These are phyloP conservation scores for Hippophae gyantsensis DNA, from an alignment of 306 rosid genomes.

Conservation along the genomic window DNA sequence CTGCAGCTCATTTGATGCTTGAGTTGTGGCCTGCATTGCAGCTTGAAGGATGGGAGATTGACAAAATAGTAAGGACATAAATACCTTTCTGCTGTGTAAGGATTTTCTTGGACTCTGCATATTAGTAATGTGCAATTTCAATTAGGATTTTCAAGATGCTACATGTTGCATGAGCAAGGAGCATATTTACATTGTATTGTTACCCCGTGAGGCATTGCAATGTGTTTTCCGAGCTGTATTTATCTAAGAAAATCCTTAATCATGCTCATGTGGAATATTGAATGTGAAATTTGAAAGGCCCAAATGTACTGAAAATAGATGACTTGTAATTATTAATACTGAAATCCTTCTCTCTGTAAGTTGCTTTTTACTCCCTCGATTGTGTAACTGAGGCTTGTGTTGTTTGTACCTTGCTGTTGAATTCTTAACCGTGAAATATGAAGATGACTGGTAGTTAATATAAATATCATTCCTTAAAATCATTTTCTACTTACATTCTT, in stretches of 20 bases:
- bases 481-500: background rate
- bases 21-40: slow-evolving; percentile 82
- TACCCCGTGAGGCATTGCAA: background rate
- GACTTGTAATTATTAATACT: too few relatives aligned
- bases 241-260: background rate
- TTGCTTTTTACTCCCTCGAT: too few relatives aligned
- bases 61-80: slow-evolving; percentile 48
- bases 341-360: background rate
- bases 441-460: background rate
- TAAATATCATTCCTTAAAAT: background rate
- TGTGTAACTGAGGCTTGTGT: too few relatives aligned
- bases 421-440: too few relatives aligned
- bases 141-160: too few relatives aligned
- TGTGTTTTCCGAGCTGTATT: too few relatives aligned
- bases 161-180: background rate
- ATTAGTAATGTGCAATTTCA: too few relatives aligned
- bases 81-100: background rate
- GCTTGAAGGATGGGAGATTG: slow-evolving; percentile 97
- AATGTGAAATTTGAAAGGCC: background rate
- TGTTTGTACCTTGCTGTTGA: too few relatives aligned
- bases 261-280: background rate
- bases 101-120: background rate
- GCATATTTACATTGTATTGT: background rate
- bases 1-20: slow-evolving; percentile 87
- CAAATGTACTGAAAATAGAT: background rate